Evolutionary conservation across 1,284 basidiomycete species (phyloP).

Genomic region (Schizophyllum commune): DNA sequence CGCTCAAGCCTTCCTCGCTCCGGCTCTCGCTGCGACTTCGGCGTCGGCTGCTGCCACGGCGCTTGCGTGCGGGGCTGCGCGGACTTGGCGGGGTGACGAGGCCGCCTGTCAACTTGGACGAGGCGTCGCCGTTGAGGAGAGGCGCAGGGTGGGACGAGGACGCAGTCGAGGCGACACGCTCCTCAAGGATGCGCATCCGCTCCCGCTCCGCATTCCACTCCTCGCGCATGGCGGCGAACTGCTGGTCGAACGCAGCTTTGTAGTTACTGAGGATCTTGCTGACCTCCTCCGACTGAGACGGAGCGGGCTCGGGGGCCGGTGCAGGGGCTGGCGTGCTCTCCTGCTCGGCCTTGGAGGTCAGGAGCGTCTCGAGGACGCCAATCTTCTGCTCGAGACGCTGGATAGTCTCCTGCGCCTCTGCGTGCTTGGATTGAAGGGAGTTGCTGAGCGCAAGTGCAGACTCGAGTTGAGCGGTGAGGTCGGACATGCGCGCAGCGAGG

Average conservation of each 20-base stretch:
- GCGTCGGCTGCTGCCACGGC: constrained; percentile 22
- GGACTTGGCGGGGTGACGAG: constrained; percentile 70
- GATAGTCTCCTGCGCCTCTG: constrained; percentile 74
- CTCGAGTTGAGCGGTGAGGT: constrained; percentile 70
- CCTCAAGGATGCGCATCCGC: constrained; percentile 48
- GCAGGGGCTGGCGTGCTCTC: constrained; percentile 14
- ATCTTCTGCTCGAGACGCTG: constrained; percentile 68
- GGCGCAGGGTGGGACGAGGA: constrained; percentile 7
- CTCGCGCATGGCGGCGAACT: constrained; percentile 66
- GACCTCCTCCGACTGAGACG: constrained; percentile 1
- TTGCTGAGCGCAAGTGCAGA: constrained; percentile 71
- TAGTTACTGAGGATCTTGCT: constrained; percentile 24
- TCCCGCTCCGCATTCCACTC: constrained; percentile 81
- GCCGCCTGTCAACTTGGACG: constrained; percentile 30
- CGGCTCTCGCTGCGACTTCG: constrained; percentile 20
- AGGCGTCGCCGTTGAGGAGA: constrained; percentile 30
- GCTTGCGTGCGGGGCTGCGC: constrained; percentile 36
- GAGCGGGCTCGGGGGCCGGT: constrained; percentile 14
- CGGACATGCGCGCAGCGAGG: constrained; percentile 64
- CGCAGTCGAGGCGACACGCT: constrained; percentile 19
- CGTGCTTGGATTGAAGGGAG: constrained; percentile 73
- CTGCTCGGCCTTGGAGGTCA: constrained; percentile 33
- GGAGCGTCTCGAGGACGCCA: constrained; percentile 45
- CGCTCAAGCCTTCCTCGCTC: constrained; percentile 11
- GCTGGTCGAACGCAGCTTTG: constrained; percentile 54